phyloP scores from a whole-genome alignment of 768 basidiomycete species.

The Suillus ampliporus region DNA sequence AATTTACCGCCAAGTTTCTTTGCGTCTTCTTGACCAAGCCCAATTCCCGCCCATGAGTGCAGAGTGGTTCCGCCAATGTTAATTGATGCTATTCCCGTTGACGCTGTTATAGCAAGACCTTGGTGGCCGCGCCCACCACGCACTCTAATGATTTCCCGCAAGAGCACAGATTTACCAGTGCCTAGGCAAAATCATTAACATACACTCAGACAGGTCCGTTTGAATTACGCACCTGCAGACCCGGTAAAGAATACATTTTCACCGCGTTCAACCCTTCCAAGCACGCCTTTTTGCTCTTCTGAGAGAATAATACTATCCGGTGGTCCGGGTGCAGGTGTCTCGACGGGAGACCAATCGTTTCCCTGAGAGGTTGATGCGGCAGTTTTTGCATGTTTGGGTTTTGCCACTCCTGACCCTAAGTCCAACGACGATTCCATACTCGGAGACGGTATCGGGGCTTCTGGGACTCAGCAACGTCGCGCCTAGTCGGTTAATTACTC shows the following conservation, averaged over 20 bases:
- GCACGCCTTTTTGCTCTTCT: slow-evolving; percentile 54
- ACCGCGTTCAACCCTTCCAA: slow-evolving; percentile 59
- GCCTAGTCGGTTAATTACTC: slow-evolving; percentile 9
- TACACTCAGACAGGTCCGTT: neutral
- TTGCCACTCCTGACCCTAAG: neutral
- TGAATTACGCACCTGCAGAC: slow-evolving; percentile 63
- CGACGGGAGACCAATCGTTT: slow-evolving; percentile 2
- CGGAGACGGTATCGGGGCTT: neutral
- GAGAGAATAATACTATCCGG: slow-evolving; percentile 47
- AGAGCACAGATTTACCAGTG: slow-evolving; percentile 84
- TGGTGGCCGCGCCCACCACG: slow-evolving; percentile 43
- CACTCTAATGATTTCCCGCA: slow-evolving; percentile 71
- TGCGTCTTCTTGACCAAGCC: slow-evolving; percentile 65
- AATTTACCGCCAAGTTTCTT: slow-evolving; percentile 62
- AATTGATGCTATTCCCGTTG: slow-evolving; percentile 79
- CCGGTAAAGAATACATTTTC: slow-evolving; percentile 86
- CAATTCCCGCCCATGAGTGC: slow-evolving; percentile 85
- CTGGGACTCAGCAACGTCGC: neutral
- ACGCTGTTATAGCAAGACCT: slow-evolving; percentile 76
- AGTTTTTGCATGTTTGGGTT: neutral
- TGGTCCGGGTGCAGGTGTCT: slow-evolving; percentile 1
- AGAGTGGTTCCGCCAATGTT: slow-evolving; percentile 85
- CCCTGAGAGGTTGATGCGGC: neutral
- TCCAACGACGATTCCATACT: neutral
- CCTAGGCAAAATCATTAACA: slow-evolving; percentile 41